phyloP scores from a whole-genome alignment of 257 asterid species.

The Nicotiana paniculata region DNA sequence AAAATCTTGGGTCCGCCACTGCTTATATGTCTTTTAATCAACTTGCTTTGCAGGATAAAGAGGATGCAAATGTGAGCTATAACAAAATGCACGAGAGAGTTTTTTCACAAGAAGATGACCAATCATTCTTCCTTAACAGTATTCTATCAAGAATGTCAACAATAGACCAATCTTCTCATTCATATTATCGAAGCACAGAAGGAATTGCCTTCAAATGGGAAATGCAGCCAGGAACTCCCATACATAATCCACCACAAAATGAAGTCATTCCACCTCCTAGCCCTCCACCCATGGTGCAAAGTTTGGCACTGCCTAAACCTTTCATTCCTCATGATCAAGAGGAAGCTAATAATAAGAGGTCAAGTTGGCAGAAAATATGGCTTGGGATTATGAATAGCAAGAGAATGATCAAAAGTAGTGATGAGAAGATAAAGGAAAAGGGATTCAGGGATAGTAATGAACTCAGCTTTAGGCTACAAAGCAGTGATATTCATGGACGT shows the following conservation, averaged over 20 bases:
- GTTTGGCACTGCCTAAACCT: conserved; percentile 12
- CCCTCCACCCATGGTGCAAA: conserved; percentile 33
- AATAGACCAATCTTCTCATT: conserved; percentile 28
- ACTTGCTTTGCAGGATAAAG: conserved; percentile 38
- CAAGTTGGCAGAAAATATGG: conserved; percentile 6
- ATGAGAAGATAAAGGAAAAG: background rate
- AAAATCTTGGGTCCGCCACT: too few relatives aligned
- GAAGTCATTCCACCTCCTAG: conserved; percentile 29
- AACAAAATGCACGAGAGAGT: conserved; percentile 45
- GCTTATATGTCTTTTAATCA: background rate
- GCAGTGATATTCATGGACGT: background rate
- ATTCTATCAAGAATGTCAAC: conserved; percentile 37
- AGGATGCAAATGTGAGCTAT: conserved; percentile 28
- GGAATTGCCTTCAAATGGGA: conserved; percentile 40
- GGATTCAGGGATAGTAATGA: background rate
- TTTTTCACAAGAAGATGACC: conserved; percentile 33
- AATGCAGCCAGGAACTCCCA: conserved; percentile 32
- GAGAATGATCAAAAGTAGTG: background rate
- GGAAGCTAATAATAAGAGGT: background rate
- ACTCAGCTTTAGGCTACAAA: conserved; percentile 4
- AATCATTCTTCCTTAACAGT: conserved; percentile 22
- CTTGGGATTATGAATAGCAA: conserved; percentile 6
- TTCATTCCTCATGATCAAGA: background rate
- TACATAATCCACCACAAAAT: conserved; percentile 9
- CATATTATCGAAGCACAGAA: conserved; percentile 12